Conservation (phyloP, 192 early-diverging fungal species). For the Linnemannia hyalina region DNA sequence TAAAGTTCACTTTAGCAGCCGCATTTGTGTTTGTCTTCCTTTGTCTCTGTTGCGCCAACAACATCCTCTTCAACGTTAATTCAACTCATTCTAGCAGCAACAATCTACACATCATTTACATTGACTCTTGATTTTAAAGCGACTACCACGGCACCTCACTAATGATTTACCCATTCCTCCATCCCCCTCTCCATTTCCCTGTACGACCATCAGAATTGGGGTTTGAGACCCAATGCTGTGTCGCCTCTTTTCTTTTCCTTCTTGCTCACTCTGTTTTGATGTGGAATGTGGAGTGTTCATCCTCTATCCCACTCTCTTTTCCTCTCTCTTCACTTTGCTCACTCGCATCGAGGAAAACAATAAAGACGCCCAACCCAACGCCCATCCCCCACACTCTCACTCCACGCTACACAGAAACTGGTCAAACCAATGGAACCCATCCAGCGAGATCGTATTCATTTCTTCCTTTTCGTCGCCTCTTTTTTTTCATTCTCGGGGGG, state of each 20-base stretch:
- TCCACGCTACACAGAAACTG: neutral
- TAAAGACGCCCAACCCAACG: neutral
- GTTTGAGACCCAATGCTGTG: neutral
- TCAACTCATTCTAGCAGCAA: neutral
- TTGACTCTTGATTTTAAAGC: neutral
- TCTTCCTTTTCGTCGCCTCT: neutral
- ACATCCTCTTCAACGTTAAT: neutral
- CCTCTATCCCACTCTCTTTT: neutral
- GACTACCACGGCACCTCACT: neutral
- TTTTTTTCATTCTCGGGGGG: too few species aligned
- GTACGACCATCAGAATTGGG: neutral
- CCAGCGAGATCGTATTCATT: neutral
- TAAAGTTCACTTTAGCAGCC: constrained; percentile 1
- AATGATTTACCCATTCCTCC: constrained; percentile 2
- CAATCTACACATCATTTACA: too few species aligned
- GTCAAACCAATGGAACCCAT: neutral
- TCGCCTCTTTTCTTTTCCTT: neutral
- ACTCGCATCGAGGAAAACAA: neutral
- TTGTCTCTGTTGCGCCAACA: constrained; percentile 3
- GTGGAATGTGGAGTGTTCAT: neutral
- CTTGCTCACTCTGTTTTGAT: neutral
- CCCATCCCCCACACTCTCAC: neutral
- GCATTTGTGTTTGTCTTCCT: neutral
- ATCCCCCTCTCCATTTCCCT: neutral
- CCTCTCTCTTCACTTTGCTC: neutral